A percentile compares a stretch with the other conserved stretches of the same genome.
phyloP scores from a whole-genome alignment of 179 eudicot species.

The Carnegiea gigantea region DNA sequence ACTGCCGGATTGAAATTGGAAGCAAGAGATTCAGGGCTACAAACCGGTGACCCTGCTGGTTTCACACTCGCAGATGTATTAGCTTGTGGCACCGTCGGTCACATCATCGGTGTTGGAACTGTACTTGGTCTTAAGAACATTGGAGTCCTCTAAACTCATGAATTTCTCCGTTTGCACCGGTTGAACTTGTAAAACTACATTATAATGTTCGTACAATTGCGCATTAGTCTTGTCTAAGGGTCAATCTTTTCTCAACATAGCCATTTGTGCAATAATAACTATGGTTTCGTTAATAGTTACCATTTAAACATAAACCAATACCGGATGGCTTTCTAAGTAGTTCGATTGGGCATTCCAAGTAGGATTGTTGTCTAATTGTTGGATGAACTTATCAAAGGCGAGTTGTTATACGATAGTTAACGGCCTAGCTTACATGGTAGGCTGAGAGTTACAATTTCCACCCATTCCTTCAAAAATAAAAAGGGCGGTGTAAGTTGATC shows the following conservation, averaged over 20 bases:
- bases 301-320: too few relatives aligned
- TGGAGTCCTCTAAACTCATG: slow-evolving; percentile 52
- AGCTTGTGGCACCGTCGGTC: slow-evolving; percentile 89
- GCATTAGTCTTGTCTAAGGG: background rate
- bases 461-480: too few relatives aligned
- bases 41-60: slow-evolving; percentile 98
- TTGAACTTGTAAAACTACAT: slow-evolving; percentile 10
- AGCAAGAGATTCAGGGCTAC: slow-evolving; percentile 83
- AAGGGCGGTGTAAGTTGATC: too few relatives aligned
- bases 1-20: slow-evolving; percentile 92
- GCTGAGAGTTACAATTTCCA: too few relatives aligned
- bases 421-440: too few relatives aligned
- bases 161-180: background rate
- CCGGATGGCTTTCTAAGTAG: too few relatives aligned
- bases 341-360: too few relatives aligned
- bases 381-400: too few relatives aligned
- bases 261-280: background rate
- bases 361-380: too few relatives aligned
- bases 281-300: too few relatives aligned
- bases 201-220: background rate
- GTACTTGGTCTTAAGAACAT: slow-evolving; percentile 96
- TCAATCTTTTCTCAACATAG: background rate
- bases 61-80: slow-evolving; percentile 95
- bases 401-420: too few relatives aligned
- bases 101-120: slow-evolving; percentile 97